phyloP scores from a whole-genome alignment of 106 monocot genomes.

The Dendrobium chrysotoxum region DNA sequence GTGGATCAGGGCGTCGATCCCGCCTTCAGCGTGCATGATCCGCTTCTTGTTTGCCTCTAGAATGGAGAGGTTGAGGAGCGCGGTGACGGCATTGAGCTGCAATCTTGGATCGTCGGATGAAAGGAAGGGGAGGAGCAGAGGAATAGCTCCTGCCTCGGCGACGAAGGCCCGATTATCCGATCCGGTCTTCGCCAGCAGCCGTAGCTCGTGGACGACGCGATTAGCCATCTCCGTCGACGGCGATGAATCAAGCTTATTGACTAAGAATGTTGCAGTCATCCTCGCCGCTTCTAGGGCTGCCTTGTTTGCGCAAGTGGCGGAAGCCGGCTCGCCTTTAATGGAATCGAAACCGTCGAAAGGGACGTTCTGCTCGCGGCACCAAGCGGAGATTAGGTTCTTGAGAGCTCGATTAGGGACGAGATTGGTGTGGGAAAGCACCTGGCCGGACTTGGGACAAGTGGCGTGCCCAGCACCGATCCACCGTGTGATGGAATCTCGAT shows the following conservation, averaged over 20 bases:
- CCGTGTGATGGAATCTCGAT: constrained; percentile 47
- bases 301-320: constrained; percentile 27
- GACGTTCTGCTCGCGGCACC: constrained; percentile 56
- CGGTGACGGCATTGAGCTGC: constrained; percentile 66
- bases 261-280: constrained; percentile 63
- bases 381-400: constrained; percentile 40
- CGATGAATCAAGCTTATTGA: constrained; percentile 30
- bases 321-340: too few species aligned
- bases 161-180: constrained; percentile 51
- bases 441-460: constrained; percentile 77
- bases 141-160: constrained; percentile 60
- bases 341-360: constrained; percentile 25
- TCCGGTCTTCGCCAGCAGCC: constrained; percentile 41
- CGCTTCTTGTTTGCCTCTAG: constrained; percentile 58
- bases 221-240: constrained; percentile 27
- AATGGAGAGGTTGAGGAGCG: constrained; percentile 75
- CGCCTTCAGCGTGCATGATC: constrained; percentile 59
- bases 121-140: constrained; percentile 53
- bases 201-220: constrained; percentile 62
- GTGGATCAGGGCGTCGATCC: constrained; percentile 29
- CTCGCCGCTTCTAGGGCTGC: constrained; percentile 60
- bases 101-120: constrained; percentile 30
- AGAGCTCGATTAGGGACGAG: constrained; percentile 63
- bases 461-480: constrained; percentile 64
- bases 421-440: constrained; percentile 27